phyloP scores from a whole-genome alignment of 495 filamentous ascomycete genomes.

The Xylaria palmicola region DNA sequence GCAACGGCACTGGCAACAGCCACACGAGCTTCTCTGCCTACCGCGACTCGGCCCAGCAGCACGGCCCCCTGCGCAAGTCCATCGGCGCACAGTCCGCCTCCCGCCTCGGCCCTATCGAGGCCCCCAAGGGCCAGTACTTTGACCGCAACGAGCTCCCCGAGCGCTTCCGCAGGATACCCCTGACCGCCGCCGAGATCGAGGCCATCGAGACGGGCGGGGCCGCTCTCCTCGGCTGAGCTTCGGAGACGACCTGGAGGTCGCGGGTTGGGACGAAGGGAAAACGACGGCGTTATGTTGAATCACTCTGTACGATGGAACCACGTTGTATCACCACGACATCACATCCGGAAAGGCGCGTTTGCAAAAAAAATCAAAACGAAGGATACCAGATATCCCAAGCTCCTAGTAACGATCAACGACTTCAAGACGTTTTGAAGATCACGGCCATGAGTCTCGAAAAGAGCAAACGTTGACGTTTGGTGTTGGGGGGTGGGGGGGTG shows the following conservation, averaged over 20 bases:
- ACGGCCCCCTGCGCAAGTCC: conserved; percentile 75
- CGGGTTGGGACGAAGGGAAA: not conserved
- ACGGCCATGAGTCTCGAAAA: not conserved
- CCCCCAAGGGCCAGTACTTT: conserved; percentile 74
- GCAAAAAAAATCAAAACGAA: too few relatives aligned
- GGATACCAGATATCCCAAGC: not conserved
- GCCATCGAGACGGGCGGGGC: conserved; percentile 92
- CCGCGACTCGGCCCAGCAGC: conserved; percentile 88
- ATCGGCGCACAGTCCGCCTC: conserved; percentile 57
- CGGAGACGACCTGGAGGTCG: not conserved
- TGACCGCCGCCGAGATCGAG: conserved; percentile 84
- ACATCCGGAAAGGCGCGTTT: not conserved
- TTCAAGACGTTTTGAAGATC: not conserved
- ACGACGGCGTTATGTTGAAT: conserved; percentile 9
- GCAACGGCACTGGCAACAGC: conserved; percentile 50
- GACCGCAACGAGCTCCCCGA: conserved; percentile 84
- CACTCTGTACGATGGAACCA: conserved; percentile 17
- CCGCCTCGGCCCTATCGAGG: conserved; percentile 66
- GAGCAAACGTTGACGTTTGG: not conserved
- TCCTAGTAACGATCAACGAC: not conserved
- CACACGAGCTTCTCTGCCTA: conserved; percentile 85
- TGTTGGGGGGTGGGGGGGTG: not conserved
- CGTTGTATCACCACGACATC: conserved; percentile 13
- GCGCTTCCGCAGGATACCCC: conserved; percentile 73
- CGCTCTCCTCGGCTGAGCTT: conserved; percentile 36